phyloP scores from a whole-genome alignment of 1,284 basidiomycete species.

The Lentinula novae-zelandiae region DNA sequence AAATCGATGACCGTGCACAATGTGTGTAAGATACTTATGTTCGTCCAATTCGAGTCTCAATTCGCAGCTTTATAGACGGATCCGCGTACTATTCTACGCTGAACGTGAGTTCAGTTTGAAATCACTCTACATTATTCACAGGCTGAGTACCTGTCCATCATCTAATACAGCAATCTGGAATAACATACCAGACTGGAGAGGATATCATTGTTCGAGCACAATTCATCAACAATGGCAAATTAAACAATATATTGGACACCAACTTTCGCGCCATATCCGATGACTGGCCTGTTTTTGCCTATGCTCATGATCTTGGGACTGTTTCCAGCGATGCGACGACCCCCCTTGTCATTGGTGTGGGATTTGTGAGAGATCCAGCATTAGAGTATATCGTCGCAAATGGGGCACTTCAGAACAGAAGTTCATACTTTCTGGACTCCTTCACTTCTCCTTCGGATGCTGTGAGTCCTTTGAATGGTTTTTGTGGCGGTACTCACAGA shows the following conservation, averaged over 20 bases:
- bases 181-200: conserved; percentile 59
- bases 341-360: conserved; percentile 50
- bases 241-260: conserved; percentile 52
- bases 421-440: conserved; percentile 47
- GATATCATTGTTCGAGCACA: conserved; percentile 51
- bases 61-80: conserved; percentile 41
- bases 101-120: conserved; percentile 31
- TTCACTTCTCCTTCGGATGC: conserved; percentile 38
- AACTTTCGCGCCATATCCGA: conserved; percentile 54
- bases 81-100: conserved; percentile 55
- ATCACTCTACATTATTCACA: background rate
- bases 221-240: conserved; percentile 50
- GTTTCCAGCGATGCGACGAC: conserved; percentile 29
- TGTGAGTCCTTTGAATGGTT: conserved; percentile 28
- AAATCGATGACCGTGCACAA: conserved; percentile 56
- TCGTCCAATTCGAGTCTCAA: background rate
- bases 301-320: conserved; percentile 51
- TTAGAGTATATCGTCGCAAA: conserved; percentile 50
- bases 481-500: background rate
- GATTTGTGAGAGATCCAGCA: conserved; percentile 58
- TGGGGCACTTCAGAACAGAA: conserved; percentile 40
- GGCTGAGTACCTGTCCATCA: background rate
- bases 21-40: conserved; percentile 31
- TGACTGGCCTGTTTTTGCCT: conserved; percentile 63
- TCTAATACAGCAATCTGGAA: conserved; percentile 31